phyloP scores from a whole-genome alignment of 805 yeast genomes.

The Saturnispora galanensis region DNA sequence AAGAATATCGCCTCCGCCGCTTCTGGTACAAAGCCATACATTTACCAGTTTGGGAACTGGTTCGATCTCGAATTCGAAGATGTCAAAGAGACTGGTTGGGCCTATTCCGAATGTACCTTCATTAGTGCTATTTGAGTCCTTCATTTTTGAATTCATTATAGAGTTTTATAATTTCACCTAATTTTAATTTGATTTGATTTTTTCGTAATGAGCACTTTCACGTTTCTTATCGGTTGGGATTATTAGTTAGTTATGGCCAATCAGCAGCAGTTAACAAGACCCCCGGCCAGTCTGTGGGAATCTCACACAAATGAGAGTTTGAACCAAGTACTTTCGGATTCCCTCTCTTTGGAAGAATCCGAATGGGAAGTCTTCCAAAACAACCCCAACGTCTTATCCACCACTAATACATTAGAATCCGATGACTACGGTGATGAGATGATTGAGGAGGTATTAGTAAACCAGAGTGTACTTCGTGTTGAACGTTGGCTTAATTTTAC shows the following conservation, averaged over 20 bases:
- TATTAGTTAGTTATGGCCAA: not conserved
- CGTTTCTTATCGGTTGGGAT: no score
- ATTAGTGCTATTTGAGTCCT: constrained; percentile 33
- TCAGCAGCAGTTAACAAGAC: not conserved
- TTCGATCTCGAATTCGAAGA: constrained; percentile 31
- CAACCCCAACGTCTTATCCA: constrained; percentile 3
- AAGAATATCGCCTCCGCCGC: constrained; percentile 89
- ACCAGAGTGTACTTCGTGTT: constrained; percentile 1
- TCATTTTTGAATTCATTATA: not conserved
- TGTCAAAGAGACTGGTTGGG: constrained; percentile 53
- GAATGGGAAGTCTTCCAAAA: not conserved
- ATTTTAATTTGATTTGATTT: constrained; percentile 1
- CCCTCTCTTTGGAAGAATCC: no score
- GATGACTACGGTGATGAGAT: constrained; percentile 3
- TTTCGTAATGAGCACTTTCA: not conserved
- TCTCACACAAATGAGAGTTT: no score
- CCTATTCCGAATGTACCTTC: constrained; percentile 75
- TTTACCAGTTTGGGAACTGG: constrained; percentile 79
- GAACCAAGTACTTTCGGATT: no score
- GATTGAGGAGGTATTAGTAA: not conserved
- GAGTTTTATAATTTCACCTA: not conserved
- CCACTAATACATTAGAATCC: not conserved
- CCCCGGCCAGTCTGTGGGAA: not conserved
- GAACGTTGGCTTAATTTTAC: constrained; percentile 2
- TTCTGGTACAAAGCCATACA: constrained; percentile 94